These are phyloP conservation scores for Mycena sp. DNA, from an alignment of 1,284 basidiomycete genomes.

Conservation along the genomic window DNA sequence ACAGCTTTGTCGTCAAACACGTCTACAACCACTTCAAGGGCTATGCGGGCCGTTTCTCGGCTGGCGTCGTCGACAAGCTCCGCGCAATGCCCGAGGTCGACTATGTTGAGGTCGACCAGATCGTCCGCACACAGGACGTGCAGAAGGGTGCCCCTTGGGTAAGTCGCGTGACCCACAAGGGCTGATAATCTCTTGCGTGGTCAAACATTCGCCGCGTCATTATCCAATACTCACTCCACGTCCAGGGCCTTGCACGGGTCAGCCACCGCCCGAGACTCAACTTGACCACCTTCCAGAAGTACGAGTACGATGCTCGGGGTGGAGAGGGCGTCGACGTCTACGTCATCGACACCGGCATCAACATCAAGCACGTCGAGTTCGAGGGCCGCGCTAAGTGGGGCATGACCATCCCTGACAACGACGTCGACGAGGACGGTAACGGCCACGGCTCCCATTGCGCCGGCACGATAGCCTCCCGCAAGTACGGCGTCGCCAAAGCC, in stretches of 20 bases:
- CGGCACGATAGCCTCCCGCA: slow-evolving; percentile 80
- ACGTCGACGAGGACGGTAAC: slow-evolving; percentile 80
- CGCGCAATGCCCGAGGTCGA: slow-evolving; percentile 91
- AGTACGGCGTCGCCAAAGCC: slow-evolving; percentile 95
- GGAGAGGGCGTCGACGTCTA: slow-evolving; percentile 95
- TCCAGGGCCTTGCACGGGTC: slow-evolving; percentile 95
- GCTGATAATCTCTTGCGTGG: too few relatives aligned
- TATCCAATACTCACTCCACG: too few relatives aligned
- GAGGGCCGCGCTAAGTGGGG: slow-evolving; percentile 89
- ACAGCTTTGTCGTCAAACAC: slow-evolving; percentile 69
- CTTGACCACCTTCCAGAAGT: slow-evolving; percentile 90
- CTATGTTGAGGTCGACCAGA: slow-evolving; percentile 93
- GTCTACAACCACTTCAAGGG: slow-evolving; percentile 82
- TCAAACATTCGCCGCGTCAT: too few relatives aligned
- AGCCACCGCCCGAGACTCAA: slow-evolving; percentile 86
- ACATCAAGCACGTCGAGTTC: slow-evolving; percentile 88
- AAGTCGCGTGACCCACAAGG: too few relatives aligned
- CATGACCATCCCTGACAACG: slow-evolving; percentile 82
- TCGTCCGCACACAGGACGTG: slow-evolving; percentile 77
- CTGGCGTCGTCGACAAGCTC: slow-evolving; percentile 80
- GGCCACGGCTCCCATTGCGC: slow-evolving; percentile 87
- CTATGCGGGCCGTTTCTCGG: slow-evolving; percentile 88
- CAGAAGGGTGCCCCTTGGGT: slow-evolving; percentile 95
- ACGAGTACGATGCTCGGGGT: slow-evolving; percentile 78
- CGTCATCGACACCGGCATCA: slow-evolving; percentile 89